Conservation (phyloP, 139 green algal species). For the Picochlorum sp. region DNA sequence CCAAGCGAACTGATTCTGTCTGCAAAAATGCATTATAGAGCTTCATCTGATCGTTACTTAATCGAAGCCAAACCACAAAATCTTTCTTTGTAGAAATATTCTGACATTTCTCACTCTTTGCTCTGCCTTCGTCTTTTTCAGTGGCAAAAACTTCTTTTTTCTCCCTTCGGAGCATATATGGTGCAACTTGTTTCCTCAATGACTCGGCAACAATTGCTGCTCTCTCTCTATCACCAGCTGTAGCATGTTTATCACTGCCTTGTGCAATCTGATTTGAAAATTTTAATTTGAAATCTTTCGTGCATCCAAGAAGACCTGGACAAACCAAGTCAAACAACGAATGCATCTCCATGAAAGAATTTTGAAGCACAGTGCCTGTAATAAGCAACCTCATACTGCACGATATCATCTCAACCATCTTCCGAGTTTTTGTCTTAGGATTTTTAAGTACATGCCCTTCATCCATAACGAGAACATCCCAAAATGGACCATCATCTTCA, state of each 20-base stretch:
- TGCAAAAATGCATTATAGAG: slow-evolving; percentile 70
- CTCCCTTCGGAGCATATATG: slow-evolving; percentile 79
- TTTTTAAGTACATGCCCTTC: slow-evolving; percentile 91
- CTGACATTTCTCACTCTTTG: not conserved
- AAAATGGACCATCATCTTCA: slow-evolving; percentile 36
- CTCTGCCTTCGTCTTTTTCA: too few species aligned
- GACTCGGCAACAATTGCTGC: slow-evolving; percentile 40
- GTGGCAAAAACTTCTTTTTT: slow-evolving; percentile 70
- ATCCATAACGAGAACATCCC: slow-evolving; percentile 85
- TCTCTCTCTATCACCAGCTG: slow-evolving; percentile 29
- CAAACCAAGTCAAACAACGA: slow-evolving; percentile 75
- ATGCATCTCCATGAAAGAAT: slow-evolving; percentile 83
- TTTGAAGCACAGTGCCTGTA: slow-evolving; percentile 81
- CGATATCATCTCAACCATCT: slow-evolving; percentile 40
- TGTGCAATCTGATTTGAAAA: slow-evolving; percentile 42
- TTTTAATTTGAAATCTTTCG: slow-evolving; percentile 37
- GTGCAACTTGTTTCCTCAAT: slow-evolving; percentile 44
- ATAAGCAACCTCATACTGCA: slow-evolving; percentile 60
- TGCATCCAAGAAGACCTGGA: slow-evolving; percentile 51
- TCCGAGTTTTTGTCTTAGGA: slow-evolving; percentile 58
- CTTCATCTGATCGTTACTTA: slow-evolving; percentile 51
- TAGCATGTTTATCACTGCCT: slow-evolving; percentile 47
- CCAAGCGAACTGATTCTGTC: slow-evolving; percentile 47
- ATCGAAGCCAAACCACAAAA: slow-evolving; percentile 85
- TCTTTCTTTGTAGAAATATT: slow-evolving; percentile 57